phyloP scores from a whole-genome alignment of 768 basidiomycete species.

The Boletus insuetus region DNA sequence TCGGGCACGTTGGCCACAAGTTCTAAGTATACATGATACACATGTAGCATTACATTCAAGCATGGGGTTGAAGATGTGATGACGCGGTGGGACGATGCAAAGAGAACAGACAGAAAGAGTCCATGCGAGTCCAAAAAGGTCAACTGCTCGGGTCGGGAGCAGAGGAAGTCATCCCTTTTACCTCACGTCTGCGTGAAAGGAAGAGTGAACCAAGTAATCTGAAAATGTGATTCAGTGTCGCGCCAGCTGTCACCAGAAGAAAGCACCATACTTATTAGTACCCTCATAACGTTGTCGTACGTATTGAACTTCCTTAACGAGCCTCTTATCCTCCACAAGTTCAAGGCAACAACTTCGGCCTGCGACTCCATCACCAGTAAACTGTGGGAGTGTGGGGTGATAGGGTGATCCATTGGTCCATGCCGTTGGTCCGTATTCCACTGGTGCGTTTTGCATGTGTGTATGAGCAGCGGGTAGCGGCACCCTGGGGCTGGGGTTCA shows the following conservation, averaged over 20 bases:
- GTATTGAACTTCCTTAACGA: constrained; percentile 39
- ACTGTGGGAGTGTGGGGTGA: not conserved
- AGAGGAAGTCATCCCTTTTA: constrained; percentile 10
- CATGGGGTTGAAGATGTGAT: not conserved
- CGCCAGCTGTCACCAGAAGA: not conserved
- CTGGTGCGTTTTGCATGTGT: not conserved
- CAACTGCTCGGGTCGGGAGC: not conserved
- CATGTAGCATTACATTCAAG: constrained; percentile 5
- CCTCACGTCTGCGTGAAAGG: constrained; percentile 51
- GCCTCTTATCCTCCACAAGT: constrained; percentile 13
- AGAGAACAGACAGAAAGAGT: not conserved
- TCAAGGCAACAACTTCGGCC: not conserved
- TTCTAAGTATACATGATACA: constrained; percentile 2
- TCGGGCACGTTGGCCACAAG: not conserved
- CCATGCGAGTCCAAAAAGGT: not conserved
- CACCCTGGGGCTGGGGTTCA: not conserved
- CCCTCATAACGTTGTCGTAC: constrained; percentile 63
- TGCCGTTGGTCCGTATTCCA: not conserved
- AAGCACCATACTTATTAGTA: constrained; percentile 53
- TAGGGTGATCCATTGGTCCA: constrained; percentile 5
- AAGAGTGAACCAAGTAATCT: constrained; percentile 67
- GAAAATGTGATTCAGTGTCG: constrained; percentile 7
- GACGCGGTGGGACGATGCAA: not conserved
- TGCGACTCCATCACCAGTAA: not conserved
- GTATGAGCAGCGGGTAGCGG: not conserved